phyloP scores from a whole-genome alignment of 805 yeast genomes.

The Monosporozyma aerobia region DNA sequence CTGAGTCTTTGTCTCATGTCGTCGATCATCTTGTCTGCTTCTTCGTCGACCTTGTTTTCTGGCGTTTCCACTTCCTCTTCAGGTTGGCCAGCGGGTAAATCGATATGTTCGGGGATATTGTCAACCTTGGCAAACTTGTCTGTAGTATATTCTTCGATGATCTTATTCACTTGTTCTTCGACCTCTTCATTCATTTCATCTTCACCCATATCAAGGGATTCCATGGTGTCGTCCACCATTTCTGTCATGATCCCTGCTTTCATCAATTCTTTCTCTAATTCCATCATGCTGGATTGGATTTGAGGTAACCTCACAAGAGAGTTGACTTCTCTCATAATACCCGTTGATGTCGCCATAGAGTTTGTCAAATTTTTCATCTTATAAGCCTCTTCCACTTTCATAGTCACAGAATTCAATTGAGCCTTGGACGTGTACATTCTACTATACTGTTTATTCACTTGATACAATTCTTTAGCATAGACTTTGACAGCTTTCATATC shows the following conservation, averaged over 20 bases:
- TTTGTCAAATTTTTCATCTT: constrained; percentile 75
- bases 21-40: constrained; percentile 64
- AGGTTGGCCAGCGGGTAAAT: constrained; percentile 11
- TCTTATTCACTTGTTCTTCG: constrained; percentile 62
- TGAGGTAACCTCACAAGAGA: constrained; percentile 70
- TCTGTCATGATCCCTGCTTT: constrained; percentile 83
- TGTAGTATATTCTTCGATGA: constrained; percentile 39
- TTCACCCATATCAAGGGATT: constrained; percentile 40
- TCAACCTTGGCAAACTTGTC: constrained; percentile 35
- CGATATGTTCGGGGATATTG: constrained; percentile 26
- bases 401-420: constrained; percentile 70
- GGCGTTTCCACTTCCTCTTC: constrained; percentile 32
- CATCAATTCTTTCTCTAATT: constrained; percentile 76
- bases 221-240: constrained; percentile 89
- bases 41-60: constrained; percentile 43
- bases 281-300: constrained; percentile 72
- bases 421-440: constrained; percentile 75
- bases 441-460: constrained; percentile 62
- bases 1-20: constrained; percentile 84
- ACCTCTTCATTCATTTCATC: constrained; percentile 56
- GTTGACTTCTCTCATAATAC: constrained; percentile 83
- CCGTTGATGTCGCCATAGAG: constrained; percentile 68
- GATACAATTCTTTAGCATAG: constrained; percentile 75
- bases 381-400: constrained; percentile 89
- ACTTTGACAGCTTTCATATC: constrained; percentile 67